A percentile compares a stretch with the other conserved stretches of the same genome.
phyloP scores from a whole-genome alignment of 345 rosid species.

The Euphorbia tirucalli region DNA sequence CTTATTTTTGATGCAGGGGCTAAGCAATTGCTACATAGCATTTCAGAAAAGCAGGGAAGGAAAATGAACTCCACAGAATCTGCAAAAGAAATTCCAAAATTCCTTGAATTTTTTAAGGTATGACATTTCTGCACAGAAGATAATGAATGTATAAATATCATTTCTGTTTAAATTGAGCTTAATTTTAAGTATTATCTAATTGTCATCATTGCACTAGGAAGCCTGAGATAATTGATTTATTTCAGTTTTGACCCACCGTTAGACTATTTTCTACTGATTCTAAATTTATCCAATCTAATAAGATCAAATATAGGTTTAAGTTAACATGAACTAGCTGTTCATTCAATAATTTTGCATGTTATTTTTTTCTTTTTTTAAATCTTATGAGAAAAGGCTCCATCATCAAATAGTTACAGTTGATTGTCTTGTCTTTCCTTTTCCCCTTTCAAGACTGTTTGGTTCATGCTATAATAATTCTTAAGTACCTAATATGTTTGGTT shows the following conservation, averaged over 20 bases:
- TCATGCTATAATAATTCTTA: too few species aligned
- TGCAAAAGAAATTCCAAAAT: constrained; percentile 66
- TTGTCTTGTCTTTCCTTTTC: not conserved
- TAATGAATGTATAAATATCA: not conserved
- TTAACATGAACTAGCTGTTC: not conserved
- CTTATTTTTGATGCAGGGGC: constrained; percentile 55
- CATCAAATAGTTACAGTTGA: not conserved
- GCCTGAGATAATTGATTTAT: not conserved
- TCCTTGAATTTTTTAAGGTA: constrained; percentile 74
- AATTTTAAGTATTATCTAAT: not conserved
- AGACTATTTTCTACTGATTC: not conserved
- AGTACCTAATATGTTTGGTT: too few species aligned
- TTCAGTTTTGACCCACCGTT: not conserved
- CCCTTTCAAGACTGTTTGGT: too few species aligned
- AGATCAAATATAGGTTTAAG: not conserved
- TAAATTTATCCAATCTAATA: not conserved
- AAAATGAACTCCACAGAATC: constrained; percentile 83
- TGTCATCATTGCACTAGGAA: not conserved
- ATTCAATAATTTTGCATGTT: not conserved
- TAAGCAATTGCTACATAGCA: constrained; percentile 66
- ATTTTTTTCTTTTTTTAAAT: too few species aligned
- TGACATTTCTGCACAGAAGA: constrained; percentile 2
- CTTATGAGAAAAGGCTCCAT: too few species aligned
- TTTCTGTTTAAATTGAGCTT: not conserved
- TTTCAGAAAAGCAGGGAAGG: constrained; percentile 88